Base-by-base conservation (phyloP, 2,329 filamentous ascomycete genomes). In the Huntiella decipiens region DNA sequence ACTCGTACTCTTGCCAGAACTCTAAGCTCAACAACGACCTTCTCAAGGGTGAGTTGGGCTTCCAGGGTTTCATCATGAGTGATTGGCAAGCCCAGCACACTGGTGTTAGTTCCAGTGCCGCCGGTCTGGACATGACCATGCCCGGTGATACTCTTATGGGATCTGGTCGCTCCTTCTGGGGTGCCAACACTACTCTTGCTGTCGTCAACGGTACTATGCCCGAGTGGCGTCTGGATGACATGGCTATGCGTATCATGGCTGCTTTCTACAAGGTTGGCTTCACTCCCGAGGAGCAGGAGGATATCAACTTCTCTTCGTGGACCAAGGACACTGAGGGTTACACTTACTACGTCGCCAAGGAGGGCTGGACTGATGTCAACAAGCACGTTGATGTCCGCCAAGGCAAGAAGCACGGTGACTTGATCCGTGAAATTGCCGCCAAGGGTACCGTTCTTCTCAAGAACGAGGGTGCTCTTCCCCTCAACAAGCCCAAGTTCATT, bases 261-360 rank as follows among this genome's bases (percentile, higher is more conserved):
- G 66, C 76, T 36, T 76, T 72, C 57, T 81, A 78, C 65, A 79
- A 80, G 60, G 73, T 78, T 34, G 74, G 74, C 44, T 65, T 68
- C 51, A 68, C 64, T 0, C 53, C 75, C 2, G 60, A 64, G 17
- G 56, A 61, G 4, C 60, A 67, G 43, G 59, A 62, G 0, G 63
- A 66, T 2, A 76, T 82, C 60, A 96, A 87, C 68, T 94, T 95
- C 63, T 79, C 80, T 54, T 85, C 85, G 4, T 96, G 88, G 88
- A 84, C 79, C 1, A 63, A 67, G 1, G 77, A 88, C 54, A 87
- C 82, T 0, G 81, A 73, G 53, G 82, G 80, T 38, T 80, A 74
- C 49, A 56, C 75, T 42, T 78, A 94, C 57, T 67, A 61, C 43
- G 71, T 70, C 7, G 79, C 73, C 10, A 61, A 72, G 17, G 66